phyloP scores from a whole-genome alignment of 768 basidiomycete genomes.

The Xanthoconium purpureum region DNA sequence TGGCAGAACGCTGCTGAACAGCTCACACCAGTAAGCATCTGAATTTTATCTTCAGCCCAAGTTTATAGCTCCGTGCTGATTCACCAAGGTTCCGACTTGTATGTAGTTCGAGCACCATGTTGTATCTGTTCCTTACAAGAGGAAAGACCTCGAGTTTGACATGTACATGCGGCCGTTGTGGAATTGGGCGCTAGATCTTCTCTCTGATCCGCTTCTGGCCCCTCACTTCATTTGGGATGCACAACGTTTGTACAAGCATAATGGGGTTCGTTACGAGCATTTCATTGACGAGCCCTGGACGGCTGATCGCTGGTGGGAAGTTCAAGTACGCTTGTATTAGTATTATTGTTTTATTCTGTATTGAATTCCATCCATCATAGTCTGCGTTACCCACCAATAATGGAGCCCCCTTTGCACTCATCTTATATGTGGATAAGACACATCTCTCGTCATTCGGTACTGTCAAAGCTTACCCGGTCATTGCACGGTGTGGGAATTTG shows the following conservation, averaged over 20 bases:
- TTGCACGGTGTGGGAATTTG: background rate
- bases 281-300: background rate
- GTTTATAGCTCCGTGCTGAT: background rate
- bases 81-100: background rate
- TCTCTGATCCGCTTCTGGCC: background rate
- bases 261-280: background rate
- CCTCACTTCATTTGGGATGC: background rate
- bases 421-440: background rate
- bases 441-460: background rate
- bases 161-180: background rate
- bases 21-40: background rate
- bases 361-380: background rate
- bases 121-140: background rate
- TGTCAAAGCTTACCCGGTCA: background rate
- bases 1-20: background rate
- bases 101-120: background rate
- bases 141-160: background rate
- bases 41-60: background rate
- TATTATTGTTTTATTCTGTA: background rate
- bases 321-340: background rate
- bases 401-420: background rate
- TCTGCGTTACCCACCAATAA: background rate
- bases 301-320: background rate
- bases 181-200: background rate
- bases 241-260: background rate